Evolutionary conservation across 148 eudicot genomes (phyloP).

Genomic region (Mesembryanthemum crystallinum): DNA sequence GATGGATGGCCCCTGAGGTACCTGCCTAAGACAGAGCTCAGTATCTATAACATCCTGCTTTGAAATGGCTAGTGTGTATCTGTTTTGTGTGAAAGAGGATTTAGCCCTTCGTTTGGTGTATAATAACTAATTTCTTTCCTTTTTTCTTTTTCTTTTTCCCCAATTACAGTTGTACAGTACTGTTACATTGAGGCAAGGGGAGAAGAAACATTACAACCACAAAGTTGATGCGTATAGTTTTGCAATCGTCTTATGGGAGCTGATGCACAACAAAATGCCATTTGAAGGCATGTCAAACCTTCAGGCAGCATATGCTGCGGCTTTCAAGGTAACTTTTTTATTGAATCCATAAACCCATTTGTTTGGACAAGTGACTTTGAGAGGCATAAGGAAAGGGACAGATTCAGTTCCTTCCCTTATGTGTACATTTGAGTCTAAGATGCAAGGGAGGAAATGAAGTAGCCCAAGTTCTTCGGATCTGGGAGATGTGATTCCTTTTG

Average conservation of each 20-base stretch:
- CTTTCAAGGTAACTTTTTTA: slow-evolving; percentile 64
- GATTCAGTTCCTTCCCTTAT: neutral
- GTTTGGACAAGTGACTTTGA: slow-evolving; percentile 8
- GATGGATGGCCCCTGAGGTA: slow-evolving; percentile 86
- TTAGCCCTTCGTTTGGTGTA: neutral
- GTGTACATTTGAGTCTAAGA: too few species aligned
- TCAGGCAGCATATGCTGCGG: slow-evolving; percentile 98
- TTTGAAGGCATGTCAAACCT: slow-evolving; percentile 99
- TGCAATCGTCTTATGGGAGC: slow-evolving; percentile 96
- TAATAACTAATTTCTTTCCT: neutral
- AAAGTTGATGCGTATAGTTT: slow-evolving; percentile 98
- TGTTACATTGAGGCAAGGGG: slow-evolving; percentile 92
- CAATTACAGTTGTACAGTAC: slow-evolving; percentile 50
- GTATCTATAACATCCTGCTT: neutral
- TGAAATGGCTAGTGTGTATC: neutral
- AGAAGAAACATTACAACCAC: slow-evolving; percentile 94
- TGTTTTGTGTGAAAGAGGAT: neutral
- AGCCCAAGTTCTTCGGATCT: too few species aligned
- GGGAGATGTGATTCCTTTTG: too few species aligned
- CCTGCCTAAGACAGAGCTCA: slow-evolving; percentile 15
- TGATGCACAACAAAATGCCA: slow-evolving; percentile 80
- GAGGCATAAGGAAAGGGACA: neutral
- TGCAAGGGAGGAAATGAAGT: neutral
- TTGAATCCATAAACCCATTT: neutral
- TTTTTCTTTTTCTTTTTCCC: neutral